Evolutionary conservation across 306 rosid genomes (phyloP).

Genomic region (Albizia julibrissin): DNA sequence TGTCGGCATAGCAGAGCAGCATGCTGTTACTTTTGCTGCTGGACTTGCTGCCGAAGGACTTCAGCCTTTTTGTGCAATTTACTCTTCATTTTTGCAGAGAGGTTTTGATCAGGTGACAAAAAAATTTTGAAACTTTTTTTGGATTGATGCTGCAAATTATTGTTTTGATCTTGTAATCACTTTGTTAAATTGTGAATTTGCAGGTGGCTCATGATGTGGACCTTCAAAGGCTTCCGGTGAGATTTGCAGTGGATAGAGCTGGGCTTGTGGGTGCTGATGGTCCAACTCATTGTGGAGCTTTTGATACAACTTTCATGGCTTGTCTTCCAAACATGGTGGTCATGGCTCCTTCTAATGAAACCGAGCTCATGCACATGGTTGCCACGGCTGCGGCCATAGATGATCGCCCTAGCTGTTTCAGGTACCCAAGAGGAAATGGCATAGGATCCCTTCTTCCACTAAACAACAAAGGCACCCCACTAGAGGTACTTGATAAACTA

Average conservation of each 20-base stretch:
- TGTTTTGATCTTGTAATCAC: neutral
- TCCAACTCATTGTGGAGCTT: slow-evolving; percentile 59
- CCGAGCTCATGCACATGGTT: slow-evolving; percentile 55
- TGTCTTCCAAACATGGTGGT: slow-evolving; percentile 64
- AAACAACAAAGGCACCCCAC: slow-evolving; percentile 44
- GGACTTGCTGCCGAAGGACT: slow-evolving; percentile 58
- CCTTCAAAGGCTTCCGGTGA: slow-evolving; percentile 54
- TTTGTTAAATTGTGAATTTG: neutral
- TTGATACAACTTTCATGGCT: slow-evolving; percentile 56
- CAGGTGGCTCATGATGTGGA: slow-evolving; percentile 57
- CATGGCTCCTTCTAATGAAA: slow-evolving; percentile 55
- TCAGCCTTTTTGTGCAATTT: slow-evolving; percentile 57
- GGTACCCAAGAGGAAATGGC: slow-evolving; percentile 59
- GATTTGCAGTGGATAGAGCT: slow-evolving; percentile 56
- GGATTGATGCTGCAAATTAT: neutral
- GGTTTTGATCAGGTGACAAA: slow-evolving; percentile 42
- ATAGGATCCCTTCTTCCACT: slow-evolving; percentile 49
- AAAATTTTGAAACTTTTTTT: neutral
- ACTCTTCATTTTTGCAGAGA: slow-evolving; percentile 60
- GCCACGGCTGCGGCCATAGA: slow-evolving; percentile 60
- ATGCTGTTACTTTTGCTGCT: slow-evolving; percentile 58
- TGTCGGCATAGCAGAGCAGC: slow-evolving; percentile 62
- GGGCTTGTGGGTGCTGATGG: slow-evolving; percentile 65
- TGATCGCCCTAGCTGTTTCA: slow-evolving; percentile 51
- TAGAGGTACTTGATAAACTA: slow-evolving; percentile 33